These are phyloP conservation scores for Acephala macrosclerotiorum DNA, from an alignment of 2,329 filamentous ascomycete species.

Conservation along the genomic window DNA sequence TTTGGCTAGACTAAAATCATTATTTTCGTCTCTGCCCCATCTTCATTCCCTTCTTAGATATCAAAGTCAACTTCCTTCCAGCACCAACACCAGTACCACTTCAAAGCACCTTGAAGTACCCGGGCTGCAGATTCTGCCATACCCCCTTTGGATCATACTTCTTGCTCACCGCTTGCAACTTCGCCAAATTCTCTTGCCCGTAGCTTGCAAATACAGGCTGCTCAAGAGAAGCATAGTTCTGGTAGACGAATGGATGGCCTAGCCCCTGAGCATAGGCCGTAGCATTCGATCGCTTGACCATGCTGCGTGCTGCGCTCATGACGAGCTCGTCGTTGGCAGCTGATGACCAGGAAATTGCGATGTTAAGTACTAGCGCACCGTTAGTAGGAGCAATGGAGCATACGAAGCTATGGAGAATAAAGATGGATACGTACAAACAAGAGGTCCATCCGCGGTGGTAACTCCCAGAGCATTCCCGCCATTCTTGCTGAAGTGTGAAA, in stretches of 20 bases:
- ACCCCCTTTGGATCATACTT: constrained; percentile 41
- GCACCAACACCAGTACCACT: no score
- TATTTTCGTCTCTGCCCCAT: no score
- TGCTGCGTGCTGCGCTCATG: constrained; percentile 37
- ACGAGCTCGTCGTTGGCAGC: constrained; percentile 47
- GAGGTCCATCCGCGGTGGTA: constrained; percentile 25
- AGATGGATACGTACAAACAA: constrained; percentile 20
- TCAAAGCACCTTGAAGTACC: constrained; percentile 49
- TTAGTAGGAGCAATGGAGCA: constrained; percentile 1
- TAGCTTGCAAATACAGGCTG: constrained; percentile 48
- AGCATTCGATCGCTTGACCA: constrained; percentile 40
- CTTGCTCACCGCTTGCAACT: constrained; percentile 34
- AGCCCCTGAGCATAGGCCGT: constrained; percentile 44
- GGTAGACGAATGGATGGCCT: constrained; percentile 49
- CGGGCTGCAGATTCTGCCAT: constrained; percentile 44
- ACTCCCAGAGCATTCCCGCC: constrained; percentile 42
- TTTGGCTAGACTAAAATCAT: no score
- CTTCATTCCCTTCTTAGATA: no score
- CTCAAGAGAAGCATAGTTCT: constrained; percentile 48
- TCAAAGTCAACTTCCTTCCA: no score
- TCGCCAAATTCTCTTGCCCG: constrained; percentile 44
- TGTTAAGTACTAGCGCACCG: constrained; percentile 17
- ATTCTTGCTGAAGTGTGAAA: constrained; percentile 46
- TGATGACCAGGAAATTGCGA: constrained; percentile 40
- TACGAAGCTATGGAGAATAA: background rate